Evolutionary conservation across 2,329 filamentous ascomycete genomes (phyloP), one percentile per base, ranked within the genome.

Genomic region (Diaporthe ilicicola): DNA sequence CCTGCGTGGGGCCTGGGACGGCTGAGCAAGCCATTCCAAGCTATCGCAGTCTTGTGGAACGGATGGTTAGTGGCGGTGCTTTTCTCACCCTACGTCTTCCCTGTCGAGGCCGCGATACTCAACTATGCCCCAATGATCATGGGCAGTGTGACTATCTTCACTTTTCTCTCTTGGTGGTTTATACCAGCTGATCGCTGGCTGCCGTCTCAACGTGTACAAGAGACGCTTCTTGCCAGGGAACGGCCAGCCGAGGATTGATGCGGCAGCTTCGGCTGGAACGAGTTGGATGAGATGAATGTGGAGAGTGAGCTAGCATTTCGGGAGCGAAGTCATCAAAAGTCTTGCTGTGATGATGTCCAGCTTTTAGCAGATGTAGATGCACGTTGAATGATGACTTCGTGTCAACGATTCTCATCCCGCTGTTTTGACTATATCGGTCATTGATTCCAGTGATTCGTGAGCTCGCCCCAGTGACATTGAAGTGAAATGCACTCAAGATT

Each of bases 101-200:
- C 84, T 0, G 84, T 86, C 1, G 77, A 77, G 0, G 83, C 79
- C 1, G 75, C 80, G 22, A 84, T 79, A 7, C 72, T 86, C 17
- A 86, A 86, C 71, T 86, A 85, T 79, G 85, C 85, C 0, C 85
- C 85, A 0, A 84, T 87, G 15, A 87, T 87, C 70, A 86, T 87
- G 84, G 82, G 76, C 3, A 80, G 78, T 1, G 84, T 86, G 4
- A 87, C 85, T 0, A 82, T 87, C 42, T 79, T 87, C 48, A 85
- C 84, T 0, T 65, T 86, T 19, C 69, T 84, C 27, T 85, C 84
- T 10, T 86, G 84, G 81, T 84, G 82, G 76, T 44, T 85, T n/a
- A 83, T 84, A 72, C 84, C 85, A 0, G 81, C 83, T 53, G 82
- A 83, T 4, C 77, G 79, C 1, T 87, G 84, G 84, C 75, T 87